phyloP scores from a whole-genome alignment of 768 basidiomycete species.

The Coprinopsis cinerea region DNA sequence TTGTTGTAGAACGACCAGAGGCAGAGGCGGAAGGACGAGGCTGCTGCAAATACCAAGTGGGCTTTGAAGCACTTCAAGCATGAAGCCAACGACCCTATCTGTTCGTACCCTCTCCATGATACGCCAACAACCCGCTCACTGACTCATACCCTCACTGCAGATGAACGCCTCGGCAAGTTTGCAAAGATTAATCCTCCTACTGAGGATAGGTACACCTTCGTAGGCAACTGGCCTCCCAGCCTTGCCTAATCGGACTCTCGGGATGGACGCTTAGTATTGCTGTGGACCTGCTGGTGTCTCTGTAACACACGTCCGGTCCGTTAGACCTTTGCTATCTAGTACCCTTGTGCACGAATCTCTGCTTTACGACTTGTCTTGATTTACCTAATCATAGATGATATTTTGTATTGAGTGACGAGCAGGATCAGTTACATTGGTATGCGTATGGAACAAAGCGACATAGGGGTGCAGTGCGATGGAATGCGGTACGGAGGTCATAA shows the following conservation, averaged over 20 bases:
- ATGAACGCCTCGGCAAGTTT: conserved; percentile 57
- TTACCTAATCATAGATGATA: too few species aligned
- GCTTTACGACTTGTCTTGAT: too few species aligned
- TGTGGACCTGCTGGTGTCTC: not conserved
- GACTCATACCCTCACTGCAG: conserved; percentile 25
- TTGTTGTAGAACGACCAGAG: conserved; percentile 79
- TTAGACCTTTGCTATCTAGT: too few species aligned
- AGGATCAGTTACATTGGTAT: too few species aligned
- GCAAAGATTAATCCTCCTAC: conserved; percentile 61
- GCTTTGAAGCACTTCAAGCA: conserved; percentile 70
- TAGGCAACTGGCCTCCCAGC: conserved; percentile 47
- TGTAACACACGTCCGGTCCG: not conserved
- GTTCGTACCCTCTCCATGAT: conserved; percentile 34
- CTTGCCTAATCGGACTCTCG: conserved; percentile 5
- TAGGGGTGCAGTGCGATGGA: too few species aligned
- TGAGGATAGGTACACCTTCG: conserved; percentile 75
- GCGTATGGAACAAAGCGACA: too few species aligned
- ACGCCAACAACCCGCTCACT: conserved; percentile 2
- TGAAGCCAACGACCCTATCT: conserved; percentile 65
- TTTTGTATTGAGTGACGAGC: too few species aligned
- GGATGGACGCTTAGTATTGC: not conserved
- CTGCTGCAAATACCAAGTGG: conserved; percentile 67
- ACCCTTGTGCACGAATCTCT: too few species aligned
- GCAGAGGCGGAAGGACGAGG: conserved; percentile 80
- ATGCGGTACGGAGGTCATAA: too few species aligned